A percentile compares a stretch with the other conserved stretches of the same genome.
Conservation (phyloP, 768 basidiomycete genomes). For the Termitomyces sp. region DNA sequence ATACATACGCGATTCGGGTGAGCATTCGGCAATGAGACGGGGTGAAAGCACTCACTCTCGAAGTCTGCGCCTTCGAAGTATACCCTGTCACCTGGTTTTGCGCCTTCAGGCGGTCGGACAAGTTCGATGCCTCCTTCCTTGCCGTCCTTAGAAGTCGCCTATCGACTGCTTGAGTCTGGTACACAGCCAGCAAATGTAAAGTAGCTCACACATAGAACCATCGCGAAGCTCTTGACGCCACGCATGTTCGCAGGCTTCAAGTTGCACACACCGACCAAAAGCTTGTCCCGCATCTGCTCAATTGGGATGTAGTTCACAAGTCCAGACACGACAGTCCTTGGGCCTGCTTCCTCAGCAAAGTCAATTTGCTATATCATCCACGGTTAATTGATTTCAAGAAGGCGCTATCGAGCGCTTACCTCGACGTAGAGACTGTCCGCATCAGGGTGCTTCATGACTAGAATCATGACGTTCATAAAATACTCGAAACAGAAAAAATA, state of each 20-base stretch:
- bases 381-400: background rate
- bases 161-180: background rate
- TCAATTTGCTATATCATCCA: slow-evolving; percentile 76
- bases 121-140: slow-evolving; percentile 91
- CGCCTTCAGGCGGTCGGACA: slow-evolving; percentile 80
- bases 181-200: too few relatives aligned
- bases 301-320: slow-evolving; percentile 96
- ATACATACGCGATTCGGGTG: slow-evolving; percentile 1
- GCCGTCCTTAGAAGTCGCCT: slow-evolving; percentile 90
- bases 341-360: slow-evolving; percentile 91
- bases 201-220: slow-evolving; percentile 83
- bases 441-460: slow-evolving; percentile 95
- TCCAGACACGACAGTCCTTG: slow-evolving; percentile 94
- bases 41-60: slow-evolving; percentile 50
- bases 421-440: slow-evolving; percentile 98
- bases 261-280: slow-evolving; percentile 86
- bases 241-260: slow-evolving; percentile 96
- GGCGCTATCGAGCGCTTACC: slow-evolving; percentile 31
- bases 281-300: slow-evolving; percentile 84
- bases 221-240: slow-evolving; percentile 96
- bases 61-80: slow-evolving; percentile 93
- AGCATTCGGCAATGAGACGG: background rate
- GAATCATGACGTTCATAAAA: background rate
- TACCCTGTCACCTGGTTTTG: slow-evolving; percentile 88
- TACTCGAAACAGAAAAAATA: background rate